A percentile compares a stretch with the other conserved stretches of the same genome.
phyloP scores from a whole-genome alignment of 495 filamentous ascomycete genomes.

The Poronia punctata region DNA sequence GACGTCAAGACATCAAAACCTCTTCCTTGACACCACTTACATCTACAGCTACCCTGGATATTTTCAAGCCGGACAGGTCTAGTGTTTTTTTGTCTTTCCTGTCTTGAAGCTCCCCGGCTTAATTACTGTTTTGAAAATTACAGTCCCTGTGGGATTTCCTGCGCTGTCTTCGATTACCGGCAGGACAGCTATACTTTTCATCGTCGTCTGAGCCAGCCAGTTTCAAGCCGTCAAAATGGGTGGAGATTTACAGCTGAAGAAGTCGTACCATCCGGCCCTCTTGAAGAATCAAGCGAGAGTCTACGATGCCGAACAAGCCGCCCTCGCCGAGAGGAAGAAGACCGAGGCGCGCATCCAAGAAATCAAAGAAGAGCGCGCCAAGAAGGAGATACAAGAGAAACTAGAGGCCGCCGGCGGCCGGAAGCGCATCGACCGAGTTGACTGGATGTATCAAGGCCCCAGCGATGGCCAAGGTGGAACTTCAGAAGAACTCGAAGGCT shows the following conservation, averaged over 20 bases:
- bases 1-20: too few relatives aligned
- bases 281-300: conserved; percentile 78
- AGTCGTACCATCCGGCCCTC: conserved; percentile 89
- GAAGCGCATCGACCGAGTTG: conserved; percentile 68
- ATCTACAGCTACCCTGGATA: too few relatives aligned
- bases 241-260: conserved; percentile 91
- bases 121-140: too few relatives aligned
- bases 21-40: too few relatives aligned
- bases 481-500: conserved; percentile 89
- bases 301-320: conserved; percentile 82
- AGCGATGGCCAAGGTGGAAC: conserved; percentile 71
- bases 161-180: too few relatives aligned
- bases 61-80: too few relatives aligned
- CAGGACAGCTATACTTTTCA: too few relatives aligned
- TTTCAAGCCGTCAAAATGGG: conserved; percentile 56
- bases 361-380: conserved; percentile 84
- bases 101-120: too few relatives aligned
- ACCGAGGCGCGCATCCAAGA: conserved; percentile 72
- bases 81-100: too few relatives aligned
- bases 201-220: conserved; percentile 9
- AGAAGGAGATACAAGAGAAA: conserved; percentile 84
- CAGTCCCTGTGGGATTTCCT: too few relatives aligned
- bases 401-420: conserved; percentile 84
- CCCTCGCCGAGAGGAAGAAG: conserved; percentile 90
- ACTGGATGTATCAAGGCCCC: conserved; percentile 96